Evolutionary conservation across 495 filamentous ascomycete species (phyloP).

Genomic region (Pseudotulostoma volvatum): DNA sequence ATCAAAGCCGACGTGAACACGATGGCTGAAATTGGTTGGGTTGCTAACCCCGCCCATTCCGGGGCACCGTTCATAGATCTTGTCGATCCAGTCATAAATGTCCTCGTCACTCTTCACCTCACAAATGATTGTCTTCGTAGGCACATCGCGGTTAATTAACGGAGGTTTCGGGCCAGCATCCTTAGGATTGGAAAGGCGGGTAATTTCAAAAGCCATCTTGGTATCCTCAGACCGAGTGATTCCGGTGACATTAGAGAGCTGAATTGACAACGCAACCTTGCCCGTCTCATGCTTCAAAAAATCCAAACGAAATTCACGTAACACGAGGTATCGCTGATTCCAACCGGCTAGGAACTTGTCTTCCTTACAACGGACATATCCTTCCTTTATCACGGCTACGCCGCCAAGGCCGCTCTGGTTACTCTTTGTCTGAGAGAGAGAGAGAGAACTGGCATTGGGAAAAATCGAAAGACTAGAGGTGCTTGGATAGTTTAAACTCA

Average conservation of each 20-base stretch:
- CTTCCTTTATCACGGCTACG: slow-evolving; percentile 70
- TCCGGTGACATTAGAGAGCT: slow-evolving; percentile 66
- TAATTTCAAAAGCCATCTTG: slow-evolving; percentile 82
- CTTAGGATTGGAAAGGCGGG: slow-evolving; percentile 46
- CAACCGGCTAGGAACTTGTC: slow-evolving; percentile 74
- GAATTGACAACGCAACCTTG: slow-evolving; percentile 64
- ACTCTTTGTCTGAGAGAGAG: slow-evolving; percentile 44
- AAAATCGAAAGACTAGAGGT: slow-evolving; percentile 41
- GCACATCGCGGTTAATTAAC: slow-evolving; percentile 50
- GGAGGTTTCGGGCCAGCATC: slow-evolving; percentile 43
- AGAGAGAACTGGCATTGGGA: slow-evolving; percentile 45
- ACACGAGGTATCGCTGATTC: slow-evolving; percentile 75
- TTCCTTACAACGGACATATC: slow-evolving; percentile 73
- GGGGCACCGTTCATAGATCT: slow-evolving; percentile 87
- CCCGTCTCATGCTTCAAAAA: slow-evolving; percentile 80
- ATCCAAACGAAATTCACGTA: slow-evolving; percentile 77
- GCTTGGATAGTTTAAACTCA: slow-evolving; percentile 53
- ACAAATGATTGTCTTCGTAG: slow-evolving; percentile 65
- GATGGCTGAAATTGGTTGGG: slow-evolving; percentile 91
- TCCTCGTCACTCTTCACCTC: slow-evolving; percentile 89
- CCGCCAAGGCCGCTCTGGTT: slow-evolving; percentile 46
- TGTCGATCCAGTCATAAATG: slow-evolving; percentile 95
- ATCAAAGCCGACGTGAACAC: slow-evolving; percentile 95
- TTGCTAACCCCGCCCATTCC: slow-evolving; percentile 97
- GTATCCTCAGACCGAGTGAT: slow-evolving; percentile 76